Conservation (phyloP, 164 flowering plant genomes). For the Vitis labrusca region DNA sequence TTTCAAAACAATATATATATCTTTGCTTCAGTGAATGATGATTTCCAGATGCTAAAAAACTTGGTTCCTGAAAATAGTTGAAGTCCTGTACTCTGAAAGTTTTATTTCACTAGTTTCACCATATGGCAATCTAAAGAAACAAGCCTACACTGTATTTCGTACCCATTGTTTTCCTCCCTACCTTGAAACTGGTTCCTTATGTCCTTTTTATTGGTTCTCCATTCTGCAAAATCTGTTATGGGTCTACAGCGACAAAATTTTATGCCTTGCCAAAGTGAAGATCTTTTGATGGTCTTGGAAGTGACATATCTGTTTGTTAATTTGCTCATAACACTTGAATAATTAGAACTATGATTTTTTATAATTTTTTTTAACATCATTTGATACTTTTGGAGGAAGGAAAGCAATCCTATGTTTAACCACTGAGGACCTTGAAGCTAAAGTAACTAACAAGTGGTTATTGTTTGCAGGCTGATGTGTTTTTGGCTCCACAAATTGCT, state of each 20-base stretch:
- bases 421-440: not conserved
- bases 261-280: not conserved
- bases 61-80: not conserved
- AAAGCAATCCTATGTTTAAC: not conserved
- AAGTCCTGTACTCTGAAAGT: not conserved
- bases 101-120: not conserved
- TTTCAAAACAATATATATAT: no score
- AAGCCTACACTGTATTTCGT: not conserved
- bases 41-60: not conserved
- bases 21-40: not conserved
- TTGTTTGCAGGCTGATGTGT: constrained; percentile 68
- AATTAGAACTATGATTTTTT: not conserved
- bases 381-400: not conserved
- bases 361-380: not conserved
- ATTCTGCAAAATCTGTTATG: not conserved
- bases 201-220: not conserved
- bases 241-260: not conserved
- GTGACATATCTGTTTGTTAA: not conserved
- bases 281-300: not conserved
- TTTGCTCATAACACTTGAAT: not conserved
- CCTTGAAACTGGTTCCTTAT: not conserved
- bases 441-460: not conserved
- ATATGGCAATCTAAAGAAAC: no score
- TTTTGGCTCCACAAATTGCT: constrained; percentile 67
- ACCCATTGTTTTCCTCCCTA: not conserved